These are phyloP conservation scores for Candida namnaoensis DNA, from an alignment of 805 yeast species.

Conservation along the genomic window DNA sequence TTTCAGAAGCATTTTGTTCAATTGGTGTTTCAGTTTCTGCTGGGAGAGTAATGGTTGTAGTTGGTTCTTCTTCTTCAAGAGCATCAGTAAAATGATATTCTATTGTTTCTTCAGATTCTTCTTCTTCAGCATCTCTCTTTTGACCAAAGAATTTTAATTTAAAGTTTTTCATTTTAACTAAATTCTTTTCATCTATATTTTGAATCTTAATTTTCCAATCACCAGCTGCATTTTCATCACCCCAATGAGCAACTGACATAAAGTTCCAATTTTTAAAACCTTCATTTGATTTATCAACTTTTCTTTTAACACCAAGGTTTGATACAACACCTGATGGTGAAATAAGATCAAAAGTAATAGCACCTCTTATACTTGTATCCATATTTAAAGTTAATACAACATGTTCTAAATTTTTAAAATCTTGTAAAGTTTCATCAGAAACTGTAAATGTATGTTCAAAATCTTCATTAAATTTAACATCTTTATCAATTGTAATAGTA, in stretches of 20 bases:
- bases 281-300: constrained; percentile 39
- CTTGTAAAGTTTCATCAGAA: constrained; percentile 39
- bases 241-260: constrained; percentile 99
- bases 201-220: constrained; percentile 69
- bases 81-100: no score
- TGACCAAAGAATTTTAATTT: constrained; percentile 73
- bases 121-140: constrained; percentile 40
- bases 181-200: constrained; percentile 29
- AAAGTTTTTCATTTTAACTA: constrained; percentile 53
- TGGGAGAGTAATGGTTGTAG: no score
- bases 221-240: constrained; percentile 76
- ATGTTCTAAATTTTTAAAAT: constrained; percentile 75
- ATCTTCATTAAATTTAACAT: constrained; percentile 14
- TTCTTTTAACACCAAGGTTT: constrained; percentile 62
- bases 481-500: constrained; percentile 21
- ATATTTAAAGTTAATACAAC: constrained; percentile 74
- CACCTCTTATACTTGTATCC: constrained; percentile 59
- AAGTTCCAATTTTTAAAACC: constrained; percentile 86
- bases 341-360: constrained; percentile 48
- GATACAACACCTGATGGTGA: constrained; percentile 77
- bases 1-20: no score
- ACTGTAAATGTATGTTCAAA: constrained; percentile 35
- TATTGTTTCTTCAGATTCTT: constrained; percentile 2
- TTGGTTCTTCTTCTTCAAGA: no score
- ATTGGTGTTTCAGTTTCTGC: neutral